A percentile compares a stretch with the other conserved stretches of the same genome.
These are phyloP conservation scores for Vicia sativa DNA, from an alignment of 306 rosid genomes.

Conservation along the genomic window DNA sequence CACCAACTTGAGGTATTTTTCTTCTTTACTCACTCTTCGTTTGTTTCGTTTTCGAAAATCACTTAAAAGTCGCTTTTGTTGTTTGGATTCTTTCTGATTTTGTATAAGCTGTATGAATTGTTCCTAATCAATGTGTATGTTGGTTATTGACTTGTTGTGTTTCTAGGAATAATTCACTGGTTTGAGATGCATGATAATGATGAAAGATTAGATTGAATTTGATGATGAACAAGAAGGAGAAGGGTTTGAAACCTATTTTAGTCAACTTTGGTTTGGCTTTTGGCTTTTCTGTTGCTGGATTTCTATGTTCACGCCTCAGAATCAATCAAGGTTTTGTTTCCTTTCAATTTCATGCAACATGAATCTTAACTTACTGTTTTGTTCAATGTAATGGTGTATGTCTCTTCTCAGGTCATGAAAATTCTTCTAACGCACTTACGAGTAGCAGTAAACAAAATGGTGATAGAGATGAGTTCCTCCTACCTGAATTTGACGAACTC, in stretches of 20 bases:
- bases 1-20: not conserved
- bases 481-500: slow-evolving; percentile 62
- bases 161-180: slow-evolving; percentile 21
- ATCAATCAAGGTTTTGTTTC: slow-evolving; percentile 49
- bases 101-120: no score
- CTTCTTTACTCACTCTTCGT: not conserved
- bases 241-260: slow-evolving; percentile 58
- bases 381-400: slow-evolving; percentile 11
- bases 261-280: slow-evolving; percentile 73
- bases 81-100: no score
- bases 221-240: slow-evolving; percentile 44
- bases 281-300: slow-evolving; percentile 79
- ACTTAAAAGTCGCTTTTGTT: no score
- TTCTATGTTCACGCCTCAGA: slow-evolving; percentile 58
- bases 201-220: slow-evolving; percentile 16
- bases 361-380: not conserved
- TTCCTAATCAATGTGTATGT: no score
- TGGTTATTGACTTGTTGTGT: not conserved
- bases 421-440: slow-evolving; percentile 32
- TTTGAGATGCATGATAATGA: slow-evolving; percentile 36
- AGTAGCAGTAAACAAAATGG: slow-evolving; percentile 40
- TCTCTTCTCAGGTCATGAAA: slow-evolving; percentile 44
- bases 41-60: not conserved
- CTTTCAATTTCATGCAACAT: slow-evolving; percentile 13
- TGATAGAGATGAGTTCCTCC: slow-evolving; percentile 55